Conservation (phyloP, 345 rosid genomes). For the Balakata baccata region DNA sequence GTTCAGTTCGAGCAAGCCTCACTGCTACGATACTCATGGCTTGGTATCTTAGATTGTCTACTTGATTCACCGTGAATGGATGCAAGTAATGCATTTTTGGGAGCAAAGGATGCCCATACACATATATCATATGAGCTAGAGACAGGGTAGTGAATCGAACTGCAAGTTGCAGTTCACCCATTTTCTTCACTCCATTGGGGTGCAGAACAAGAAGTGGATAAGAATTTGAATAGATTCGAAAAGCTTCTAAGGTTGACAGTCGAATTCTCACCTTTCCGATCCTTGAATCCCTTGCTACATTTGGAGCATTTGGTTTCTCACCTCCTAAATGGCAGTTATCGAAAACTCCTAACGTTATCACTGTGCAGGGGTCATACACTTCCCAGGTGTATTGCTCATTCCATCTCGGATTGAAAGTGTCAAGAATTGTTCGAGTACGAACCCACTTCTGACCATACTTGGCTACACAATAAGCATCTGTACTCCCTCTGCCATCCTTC, state of each 20-base stretch:
- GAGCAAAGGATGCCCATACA: conserved; percentile 16
- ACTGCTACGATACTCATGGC: conserved; percentile 14
- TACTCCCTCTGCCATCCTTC: conserved; percentile 13
- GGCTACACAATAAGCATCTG: conserved; percentile 20
- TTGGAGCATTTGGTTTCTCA: conserved; percentile 14
- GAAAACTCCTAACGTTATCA: conserved; percentile 17
- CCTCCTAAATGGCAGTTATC: conserved; percentile 19
- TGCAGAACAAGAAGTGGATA: conserved; percentile 16
- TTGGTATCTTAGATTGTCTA: conserved; percentile 16
- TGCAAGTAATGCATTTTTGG: conserved; percentile 20
- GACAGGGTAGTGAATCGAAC: conserved; percentile 16
- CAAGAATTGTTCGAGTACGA: conserved; percentile 12
- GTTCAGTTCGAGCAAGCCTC: conserved; percentile 15
- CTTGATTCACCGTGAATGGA: conserved; percentile 19
- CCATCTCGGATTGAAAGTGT: conserved; percentile 15
- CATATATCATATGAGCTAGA: conserved; percentile 16
- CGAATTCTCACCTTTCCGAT: conserved; percentile 18
- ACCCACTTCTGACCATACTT: conserved; percentile 22
- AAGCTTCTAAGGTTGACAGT: conserved; percentile 12
- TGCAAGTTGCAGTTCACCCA: conserved; percentile 18
- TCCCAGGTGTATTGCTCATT: conserved; percentile 21
- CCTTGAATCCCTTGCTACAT: conserved; percentile 9
- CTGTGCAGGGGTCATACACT: conserved; percentile 20
- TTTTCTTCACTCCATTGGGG: conserved; percentile 19
- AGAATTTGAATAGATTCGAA: conserved; percentile 10